phyloP scores from a whole-genome alignment of 73 alveolate species.

The Durusdinium trenchii region DNA sequence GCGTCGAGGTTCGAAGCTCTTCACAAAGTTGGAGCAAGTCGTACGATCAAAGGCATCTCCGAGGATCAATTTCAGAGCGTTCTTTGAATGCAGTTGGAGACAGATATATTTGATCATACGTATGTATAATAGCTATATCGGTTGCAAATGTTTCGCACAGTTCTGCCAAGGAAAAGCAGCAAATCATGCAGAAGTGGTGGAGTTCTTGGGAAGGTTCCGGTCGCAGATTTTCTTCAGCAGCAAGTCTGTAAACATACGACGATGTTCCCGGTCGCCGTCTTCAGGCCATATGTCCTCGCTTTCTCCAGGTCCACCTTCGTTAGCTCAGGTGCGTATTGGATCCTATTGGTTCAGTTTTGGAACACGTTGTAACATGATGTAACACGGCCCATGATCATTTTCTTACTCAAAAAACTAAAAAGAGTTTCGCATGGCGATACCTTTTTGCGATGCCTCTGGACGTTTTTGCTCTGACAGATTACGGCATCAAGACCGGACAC shows the following conservation, averaged over 20 bases:
- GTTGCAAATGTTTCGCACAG: background rate
- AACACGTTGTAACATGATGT: too few species aligned
- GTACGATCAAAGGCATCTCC: constrained; percentile 72
- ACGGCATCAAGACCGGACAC: constrained; percentile 90
- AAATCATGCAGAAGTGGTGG: constrained; percentile 73
- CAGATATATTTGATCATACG: background rate
- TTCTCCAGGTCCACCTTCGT: constrained; percentile 88
- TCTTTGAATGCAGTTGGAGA: background rate
- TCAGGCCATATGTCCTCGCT: constrained; percentile 66
- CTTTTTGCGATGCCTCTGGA: too few species aligned
- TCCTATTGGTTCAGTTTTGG: background rate
- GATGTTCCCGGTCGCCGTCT: background rate
- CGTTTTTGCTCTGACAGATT: constrained; percentile 5
- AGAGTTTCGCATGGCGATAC: too few species aligned
- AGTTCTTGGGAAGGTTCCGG: constrained; percentile 27
- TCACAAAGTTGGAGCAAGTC: constrained; percentile 51
- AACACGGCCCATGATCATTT: too few species aligned
- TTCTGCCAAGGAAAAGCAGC: constrained; percentile 36
- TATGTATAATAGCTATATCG: background rate
- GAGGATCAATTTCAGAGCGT: constrained; percentile 7
- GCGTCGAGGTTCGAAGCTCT: constrained; percentile 52
- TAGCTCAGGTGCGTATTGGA: constrained; percentile 43
- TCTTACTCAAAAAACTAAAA: too few species aligned
- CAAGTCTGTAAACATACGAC: background rate
- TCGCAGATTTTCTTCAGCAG: background rate